These are phyloP conservation scores for Panicum miliaceum DNA, from an alignment of 176 grass and related monocot species.

Conservation along the genomic window DNA sequence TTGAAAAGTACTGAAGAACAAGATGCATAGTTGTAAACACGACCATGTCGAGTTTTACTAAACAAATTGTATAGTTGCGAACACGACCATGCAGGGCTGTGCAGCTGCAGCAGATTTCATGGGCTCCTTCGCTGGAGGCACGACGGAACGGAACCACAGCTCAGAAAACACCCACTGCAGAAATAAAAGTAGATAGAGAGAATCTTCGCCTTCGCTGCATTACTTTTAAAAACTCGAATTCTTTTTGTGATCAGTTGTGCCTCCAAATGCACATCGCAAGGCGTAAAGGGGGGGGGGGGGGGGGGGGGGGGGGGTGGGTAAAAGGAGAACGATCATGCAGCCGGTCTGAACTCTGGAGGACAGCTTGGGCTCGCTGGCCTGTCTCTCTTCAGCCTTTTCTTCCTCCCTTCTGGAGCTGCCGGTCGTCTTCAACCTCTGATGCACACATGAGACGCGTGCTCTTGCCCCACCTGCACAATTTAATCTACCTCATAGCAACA, in stretches of 20 bases:
- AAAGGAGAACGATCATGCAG: not conserved
- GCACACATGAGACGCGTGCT: constrained; percentile 34
- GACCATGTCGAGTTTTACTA: not conserved
- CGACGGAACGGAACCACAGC: constrained; percentile 6
- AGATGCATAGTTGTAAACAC: not conserved
- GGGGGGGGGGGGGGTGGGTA: no score
- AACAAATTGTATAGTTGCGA: not conserved
- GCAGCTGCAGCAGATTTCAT: not conserved
- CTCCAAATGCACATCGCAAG: constrained; percentile 39
- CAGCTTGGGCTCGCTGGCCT: constrained; percentile 8
- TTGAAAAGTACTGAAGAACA: not conserved
- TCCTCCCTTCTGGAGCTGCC: constrained; percentile 27
- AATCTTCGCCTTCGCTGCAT: constrained; percentile 12
- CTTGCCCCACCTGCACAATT: constrained; percentile 36
- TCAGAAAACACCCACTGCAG: not conserved
- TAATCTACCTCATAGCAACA: constrained; percentile 43
- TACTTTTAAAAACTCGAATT: constrained; percentile 35
- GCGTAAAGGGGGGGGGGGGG: not conserved
- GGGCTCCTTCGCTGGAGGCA: constrained; percentile 29
- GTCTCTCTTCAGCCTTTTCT: not conserved
- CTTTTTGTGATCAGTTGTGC: constrained; percentile 46
- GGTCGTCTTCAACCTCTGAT: constrained; percentile 4
- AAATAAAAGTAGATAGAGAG: not conserved
- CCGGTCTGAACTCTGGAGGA: constrained; percentile 35
- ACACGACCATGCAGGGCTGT: not conserved